phyloP scores from a whole-genome alignment of 495 filamentous ascomycete species.

The Aspergillus baeticus region DNA sequence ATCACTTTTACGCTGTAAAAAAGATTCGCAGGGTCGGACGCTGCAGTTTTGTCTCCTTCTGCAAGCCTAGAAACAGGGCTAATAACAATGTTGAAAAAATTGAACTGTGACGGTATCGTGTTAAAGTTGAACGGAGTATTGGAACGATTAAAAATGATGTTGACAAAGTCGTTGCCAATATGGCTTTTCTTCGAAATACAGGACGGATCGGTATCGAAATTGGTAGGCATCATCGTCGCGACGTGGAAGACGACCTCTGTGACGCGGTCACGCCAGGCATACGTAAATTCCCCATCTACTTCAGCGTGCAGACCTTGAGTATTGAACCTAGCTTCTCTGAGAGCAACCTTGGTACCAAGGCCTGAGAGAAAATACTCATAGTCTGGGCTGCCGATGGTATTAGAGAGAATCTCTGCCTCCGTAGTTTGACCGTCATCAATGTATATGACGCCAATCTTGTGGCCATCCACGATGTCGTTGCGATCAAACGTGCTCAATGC shows the following conservation, averaged over 20 bases:
- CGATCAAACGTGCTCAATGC: constrained; percentile 80
- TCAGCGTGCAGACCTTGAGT: constrained; percentile 89
- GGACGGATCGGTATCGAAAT: constrained; percentile 68
- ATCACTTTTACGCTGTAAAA: constrained; percentile 86
- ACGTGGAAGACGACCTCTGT: constrained; percentile 96
- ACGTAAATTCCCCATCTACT: constrained; percentile 79
- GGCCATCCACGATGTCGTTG: constrained; percentile 87
- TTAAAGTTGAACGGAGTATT: constrained; percentile 83
- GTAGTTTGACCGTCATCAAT: constrained; percentile 77
- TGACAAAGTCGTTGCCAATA: constrained; percentile 97
- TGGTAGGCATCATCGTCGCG: constrained; percentile 93
- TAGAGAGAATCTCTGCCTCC: constrained; percentile 81
- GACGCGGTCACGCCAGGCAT: constrained; percentile 90
- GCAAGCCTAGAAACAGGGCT: constrained; percentile 70
- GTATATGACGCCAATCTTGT: constrained; percentile 94
- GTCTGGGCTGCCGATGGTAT: constrained; percentile 76
- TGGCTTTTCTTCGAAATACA: constrained; percentile 89
- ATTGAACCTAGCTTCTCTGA: constrained; percentile 84
- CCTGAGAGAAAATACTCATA: constrained; percentile 80
- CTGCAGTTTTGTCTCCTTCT: constrained; percentile 22
- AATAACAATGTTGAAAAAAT: constrained; percentile 94
- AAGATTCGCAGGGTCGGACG: constrained; percentile 41
- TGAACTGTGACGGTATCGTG: constrained; percentile 91
- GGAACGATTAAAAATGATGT: constrained; percentile 96
- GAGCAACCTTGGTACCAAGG: constrained; percentile 74